Percentiles rank a stretch among this genome's conserved stretches.
These are phyloP conservation scores for Ophiostoma populinum DNA, from an alignment of 2,329 filamentous ascomycete genomes.

Conservation along the genomic window DNA sequence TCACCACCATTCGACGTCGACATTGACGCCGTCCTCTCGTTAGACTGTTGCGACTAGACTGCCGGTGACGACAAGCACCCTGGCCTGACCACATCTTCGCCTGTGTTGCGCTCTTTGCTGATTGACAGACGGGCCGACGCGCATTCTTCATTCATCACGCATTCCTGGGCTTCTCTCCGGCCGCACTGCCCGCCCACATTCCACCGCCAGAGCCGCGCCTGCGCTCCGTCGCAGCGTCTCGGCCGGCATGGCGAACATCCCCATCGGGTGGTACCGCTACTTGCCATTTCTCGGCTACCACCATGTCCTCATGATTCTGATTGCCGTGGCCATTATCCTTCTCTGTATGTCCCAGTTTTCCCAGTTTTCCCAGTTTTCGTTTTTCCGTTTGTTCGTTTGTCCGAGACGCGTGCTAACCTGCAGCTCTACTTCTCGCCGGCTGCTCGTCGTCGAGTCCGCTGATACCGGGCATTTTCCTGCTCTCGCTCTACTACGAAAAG, in stretches of 20 bases:
- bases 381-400: background rate
- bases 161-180: no score
- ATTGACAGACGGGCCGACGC: conserved; percentile 5
- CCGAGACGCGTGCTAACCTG: conserved; percentile 2
- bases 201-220: conserved; percentile 2
- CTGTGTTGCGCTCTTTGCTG: conserved; percentile 1
- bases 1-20: background rate
- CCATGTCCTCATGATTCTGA: conserved; percentile 93
- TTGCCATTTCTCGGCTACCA: conserved; percentile 56
- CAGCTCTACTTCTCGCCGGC: conserved; percentile 81
- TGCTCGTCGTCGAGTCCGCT: conserved; percentile 93
- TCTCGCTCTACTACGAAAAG: conserved; percentile 89
- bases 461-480: conserved; percentile 90
- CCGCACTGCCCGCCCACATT: no score
- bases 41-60: background rate
- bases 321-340: conserved; percentile 83
- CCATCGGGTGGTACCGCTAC: conserved; percentile 35
- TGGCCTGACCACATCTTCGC: no score
- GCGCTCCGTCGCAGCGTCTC: conserved; percentile 1
- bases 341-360: conserved; percentile 53
- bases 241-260: conserved; percentile 18
- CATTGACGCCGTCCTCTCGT: background rate
- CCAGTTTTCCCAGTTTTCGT: no score
- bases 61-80: background rate
- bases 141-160: no score